Evolutionary conservation across 805 yeast species (phyloP), one percentile per base, ranked within the genome.

Genomic region (Candida pseudoglaebosa): DNA sequence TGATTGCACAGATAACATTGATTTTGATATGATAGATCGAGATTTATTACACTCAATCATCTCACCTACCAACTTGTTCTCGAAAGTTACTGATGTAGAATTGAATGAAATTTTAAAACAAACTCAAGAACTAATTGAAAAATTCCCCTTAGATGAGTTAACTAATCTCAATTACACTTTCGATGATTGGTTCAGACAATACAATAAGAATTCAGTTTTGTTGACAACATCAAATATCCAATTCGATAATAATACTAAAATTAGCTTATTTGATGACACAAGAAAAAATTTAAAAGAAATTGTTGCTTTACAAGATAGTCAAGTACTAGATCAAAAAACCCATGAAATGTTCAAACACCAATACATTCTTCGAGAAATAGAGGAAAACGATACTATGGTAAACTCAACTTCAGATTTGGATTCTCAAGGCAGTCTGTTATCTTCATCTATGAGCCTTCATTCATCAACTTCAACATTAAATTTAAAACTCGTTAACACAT

Each of bases 41-140:
- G 71, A 67, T 38, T 28, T 54, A 2, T 53, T 67, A 5, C 73
- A 68, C 49, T 49, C 61, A 17, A 45, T 59, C 14, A 32, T 67
- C 4, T 64, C 71, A 3, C 70, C 73, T 0, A 34, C 52, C 10
- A 47, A 37, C 26, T 45, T 69, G 18, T 58, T 65, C 43, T 46
- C 51, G 3, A 46, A 45, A 7, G 28, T 67, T 3, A 34, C 53
- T 10, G 71, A 67, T 32, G 24, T 40, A 0, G 60, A 54, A 24
- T 40, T 67, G 24, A 49, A 48, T 14, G 45, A 49, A 18, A 57
- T 67, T 12, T 38, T 67, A 16, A 51, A 48, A 33, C 41, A 39
- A 21, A 48, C 71, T 37, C 45, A 59, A 43, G 16, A 41, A 40
- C 43, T 62, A 42, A 48, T 61, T 21, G 54, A 54, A 9, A 34